Percentiles rank a stretch among this genome's conserved stretches.
phyloP scores from a whole-genome alignment of 1,139 yeast species.

The Saccharomycopsis hybrid region DNA sequence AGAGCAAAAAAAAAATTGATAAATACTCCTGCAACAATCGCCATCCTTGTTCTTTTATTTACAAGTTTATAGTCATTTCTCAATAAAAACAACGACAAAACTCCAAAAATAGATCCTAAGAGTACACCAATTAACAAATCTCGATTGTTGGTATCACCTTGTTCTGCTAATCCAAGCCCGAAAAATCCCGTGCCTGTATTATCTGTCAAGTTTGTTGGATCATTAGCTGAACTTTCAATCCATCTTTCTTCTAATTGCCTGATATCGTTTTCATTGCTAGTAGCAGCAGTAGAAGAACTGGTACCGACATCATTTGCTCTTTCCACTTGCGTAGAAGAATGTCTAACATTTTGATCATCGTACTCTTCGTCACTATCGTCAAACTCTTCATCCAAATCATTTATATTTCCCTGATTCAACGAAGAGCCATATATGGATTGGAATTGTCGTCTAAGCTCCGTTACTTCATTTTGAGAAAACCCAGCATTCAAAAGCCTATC shows the following conservation, averaged over 20 bases:
- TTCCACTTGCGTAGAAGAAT: not conserved
- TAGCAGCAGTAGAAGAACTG: too few relatives aligned
- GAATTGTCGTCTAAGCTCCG: slow-evolving; percentile 68
- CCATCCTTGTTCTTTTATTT: slow-evolving; percentile 53
- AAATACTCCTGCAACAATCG: slow-evolving; percentile 55
- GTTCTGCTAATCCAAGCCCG: slow-evolving; percentile 25
- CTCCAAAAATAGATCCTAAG: slow-evolving; percentile 60
- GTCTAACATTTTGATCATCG: slow-evolving; percentile 31
- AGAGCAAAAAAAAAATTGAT: slow-evolving; percentile 54
- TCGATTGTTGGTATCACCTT: slow-evolving; percentile 38
- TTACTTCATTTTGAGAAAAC: slow-evolving; percentile 69
- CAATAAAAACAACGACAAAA: slow-evolving; percentile 49
- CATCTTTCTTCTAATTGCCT: slow-evolving; percentile 80
- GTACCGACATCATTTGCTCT: slow-evolving; percentile 23
- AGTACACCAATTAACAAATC: slow-evolving; percentile 59
- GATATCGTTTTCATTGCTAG: slow-evolving; percentile 31
- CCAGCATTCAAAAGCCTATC: slow-evolving; percentile 81
- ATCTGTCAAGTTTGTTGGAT: slow-evolving; percentile 31
- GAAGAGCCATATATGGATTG: slow-evolving; percentile 54
- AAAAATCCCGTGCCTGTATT: slow-evolving; percentile 28
- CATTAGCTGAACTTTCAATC: slow-evolving; percentile 74
- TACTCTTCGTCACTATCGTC: slow-evolving; percentile 19
- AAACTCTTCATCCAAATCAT: slow-evolving; percentile 20
- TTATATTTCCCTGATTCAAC: slow-evolving; percentile 31
- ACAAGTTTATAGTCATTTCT: slow-evolving; percentile 50